A percentile compares a stretch with the other conserved stretches of the same genome.
Evolutionary conservation across 805 yeast genomes (phyloP).

Genomic region (Lipomyces anomalus): DNA sequence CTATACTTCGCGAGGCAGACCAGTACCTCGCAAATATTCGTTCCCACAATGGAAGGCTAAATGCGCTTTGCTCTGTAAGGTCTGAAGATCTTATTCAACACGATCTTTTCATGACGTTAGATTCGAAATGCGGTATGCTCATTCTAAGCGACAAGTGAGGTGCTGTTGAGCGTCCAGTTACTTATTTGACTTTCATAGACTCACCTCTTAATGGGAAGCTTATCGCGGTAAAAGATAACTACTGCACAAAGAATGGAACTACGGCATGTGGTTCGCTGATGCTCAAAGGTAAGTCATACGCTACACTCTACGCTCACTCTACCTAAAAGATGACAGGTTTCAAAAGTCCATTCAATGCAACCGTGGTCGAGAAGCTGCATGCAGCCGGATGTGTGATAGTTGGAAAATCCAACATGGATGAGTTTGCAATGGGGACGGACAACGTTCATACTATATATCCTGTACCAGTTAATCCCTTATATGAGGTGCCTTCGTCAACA

Average conservation of each 20-base stretch:
- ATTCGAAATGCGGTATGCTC: no score
- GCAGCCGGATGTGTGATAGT: slow-evolving; percentile 46
- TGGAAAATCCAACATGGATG: slow-evolving; percentile 91
- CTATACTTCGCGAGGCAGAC: no score
- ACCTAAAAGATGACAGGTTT: slow-evolving; percentile 37
- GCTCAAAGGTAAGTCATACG: slow-evolving; percentile 34
- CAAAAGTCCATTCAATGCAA: slow-evolving; percentile 74
- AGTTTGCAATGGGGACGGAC: slow-evolving; percentile 88
- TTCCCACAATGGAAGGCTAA: no score
- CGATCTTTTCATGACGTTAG: no score
- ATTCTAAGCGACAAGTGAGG: no score
- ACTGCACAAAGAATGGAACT: slow-evolving; percentile 55
- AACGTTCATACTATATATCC: slow-evolving; percentile 35
- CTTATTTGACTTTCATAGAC: no score
- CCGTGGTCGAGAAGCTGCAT: slow-evolving; percentile 54
- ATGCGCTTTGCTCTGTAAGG: no score
- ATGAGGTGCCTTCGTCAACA: slow-evolving; percentile 40
- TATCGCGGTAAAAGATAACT: slow-evolving; percentile 72
- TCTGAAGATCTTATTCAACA: no score
- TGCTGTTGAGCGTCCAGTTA: no score
- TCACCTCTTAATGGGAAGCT: slow-evolving; percentile 31
- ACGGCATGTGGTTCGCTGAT: slow-evolving; percentile 78
- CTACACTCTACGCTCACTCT: neutral
- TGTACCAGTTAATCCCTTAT: slow-evolving; percentile 40
- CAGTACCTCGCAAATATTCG: no score